Conservation (phyloP, 73 alveolate species). For the Blepharisma japonicum region DNA sequence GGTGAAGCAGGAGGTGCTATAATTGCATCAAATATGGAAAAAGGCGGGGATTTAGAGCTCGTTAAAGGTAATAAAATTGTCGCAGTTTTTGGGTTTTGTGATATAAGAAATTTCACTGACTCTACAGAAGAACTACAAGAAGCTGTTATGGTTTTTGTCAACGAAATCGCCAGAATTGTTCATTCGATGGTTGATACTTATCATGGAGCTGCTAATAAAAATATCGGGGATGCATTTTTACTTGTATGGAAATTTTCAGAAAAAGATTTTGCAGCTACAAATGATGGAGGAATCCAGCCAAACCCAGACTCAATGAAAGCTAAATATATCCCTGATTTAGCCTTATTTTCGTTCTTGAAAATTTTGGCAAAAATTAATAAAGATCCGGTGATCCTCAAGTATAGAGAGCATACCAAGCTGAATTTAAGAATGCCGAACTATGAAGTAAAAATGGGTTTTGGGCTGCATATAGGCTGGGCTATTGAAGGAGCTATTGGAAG, state of each 20-base stretch:
- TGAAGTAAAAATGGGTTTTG: conserved; percentile 90
- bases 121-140: conserved; percentile 83
- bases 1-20: conserved; percentile 58
- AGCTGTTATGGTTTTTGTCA: conserved; percentile 92
- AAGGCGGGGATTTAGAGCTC: conserved; percentile 73
- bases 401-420: conserved; percentile 65
- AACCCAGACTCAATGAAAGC: conserved; percentile 63
- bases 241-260: conserved; percentile 83
- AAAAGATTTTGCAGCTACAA: conserved; percentile 26
- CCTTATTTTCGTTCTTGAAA: conserved; percentile 65
- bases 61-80: conserved; percentile 76
- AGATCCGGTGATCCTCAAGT: conserved; percentile 67
- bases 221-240: conserved; percentile 98
- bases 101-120: conserved; percentile 82
- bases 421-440: conserved; percentile 70
- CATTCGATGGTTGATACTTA: conserved; percentile 87
- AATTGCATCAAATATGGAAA: conserved; percentile 68
- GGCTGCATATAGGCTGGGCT: conserved; percentile 95
- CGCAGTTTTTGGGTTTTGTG: conserved; percentile 88
- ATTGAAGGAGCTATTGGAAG: conserved; percentile 97
- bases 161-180: conserved; percentile 92
- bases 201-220: conserved; percentile 97
- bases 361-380: conserved; percentile 65
- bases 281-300: conserved; percentile 37
- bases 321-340: conserved; percentile 74